A percentile compares a stretch with the other conserved stretches of the same genome.
Conservation (phyloP, 2,329 filamentous ascomycete species). For the Paecilomyces niveus region DNA sequence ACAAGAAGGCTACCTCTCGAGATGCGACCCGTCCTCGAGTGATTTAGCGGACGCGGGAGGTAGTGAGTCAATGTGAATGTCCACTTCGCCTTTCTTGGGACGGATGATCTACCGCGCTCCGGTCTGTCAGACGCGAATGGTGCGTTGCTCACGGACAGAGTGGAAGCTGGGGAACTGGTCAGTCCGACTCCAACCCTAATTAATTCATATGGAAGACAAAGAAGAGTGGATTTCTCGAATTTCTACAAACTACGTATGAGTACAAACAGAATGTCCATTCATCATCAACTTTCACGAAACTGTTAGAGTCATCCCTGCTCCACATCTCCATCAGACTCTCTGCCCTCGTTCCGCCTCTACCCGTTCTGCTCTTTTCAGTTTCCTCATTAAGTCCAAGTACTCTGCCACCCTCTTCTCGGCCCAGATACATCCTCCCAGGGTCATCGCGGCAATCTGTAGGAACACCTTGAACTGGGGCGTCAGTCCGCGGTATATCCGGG, state of each 20-base stretch:
- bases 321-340: not conserved
- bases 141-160: not conserved
- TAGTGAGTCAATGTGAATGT: not conserved
- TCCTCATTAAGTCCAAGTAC: constrained; percentile 37
- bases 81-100: not conserved
- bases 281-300: not conserved
- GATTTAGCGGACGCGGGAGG: not conserved
- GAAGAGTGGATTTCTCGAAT: not conserved
- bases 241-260: not conserved
- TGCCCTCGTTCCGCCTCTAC: constrained; percentile 19
- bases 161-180: not conserved
- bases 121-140: not conserved
- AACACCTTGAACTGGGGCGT: constrained; percentile 46
- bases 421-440: constrained; percentile 42
- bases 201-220: not conserved
- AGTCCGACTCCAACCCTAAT: not conserved
- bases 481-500: constrained; percentile 39
- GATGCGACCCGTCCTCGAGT: not conserved
- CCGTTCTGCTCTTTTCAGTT: constrained; percentile 34
- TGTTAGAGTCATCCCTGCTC: not conserved
- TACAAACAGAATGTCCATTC: not conserved
- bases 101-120: not conserved
- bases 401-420: constrained; percentile 40
- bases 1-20: not conserved
- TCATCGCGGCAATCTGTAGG: constrained; percentile 42